Percentiles rank a stretch among this genome's conserved stretches.
phyloP scores from a whole-genome alignment of 148 eudicot species.

The Fagopyrum homotropicum region DNA sequence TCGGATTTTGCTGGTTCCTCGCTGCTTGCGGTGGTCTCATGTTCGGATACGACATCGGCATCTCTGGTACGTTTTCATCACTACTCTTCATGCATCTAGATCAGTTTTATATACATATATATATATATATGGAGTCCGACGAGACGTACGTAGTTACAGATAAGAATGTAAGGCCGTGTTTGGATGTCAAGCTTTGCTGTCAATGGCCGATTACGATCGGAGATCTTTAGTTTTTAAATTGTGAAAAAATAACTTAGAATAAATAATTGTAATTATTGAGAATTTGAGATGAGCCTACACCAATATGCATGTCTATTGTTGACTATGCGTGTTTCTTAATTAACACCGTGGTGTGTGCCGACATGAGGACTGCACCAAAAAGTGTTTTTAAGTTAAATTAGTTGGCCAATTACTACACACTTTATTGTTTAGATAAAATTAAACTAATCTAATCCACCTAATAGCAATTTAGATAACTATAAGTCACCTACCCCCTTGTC shows the following conservation, averaged over 20 bases:
- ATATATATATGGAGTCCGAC: too few relatives aligned
- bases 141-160: too few relatives aligned
- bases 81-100: background rate
- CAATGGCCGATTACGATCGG: background rate
- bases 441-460: background rate
- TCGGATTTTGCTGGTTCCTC: conserved; percentile 35
- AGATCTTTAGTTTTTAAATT: background rate
- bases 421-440: background rate
- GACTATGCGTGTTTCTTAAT: background rate
- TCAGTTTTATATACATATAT: too few relatives aligned
- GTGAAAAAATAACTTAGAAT: background rate
- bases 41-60: conserved; percentile 54
- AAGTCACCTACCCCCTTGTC: background rate
- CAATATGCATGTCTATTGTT: conserved; percentile 2
- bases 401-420: background rate
- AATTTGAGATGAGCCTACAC: background rate
- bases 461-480: background rate
- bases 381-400: background rate
- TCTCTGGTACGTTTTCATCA: conserved; percentile 24
- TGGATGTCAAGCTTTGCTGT: background rate
- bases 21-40: conserved; percentile 52
- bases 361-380: conserved; percentile 4
- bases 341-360: background rate
- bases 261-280: background rate
- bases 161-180: too few relatives aligned